Evolutionary conservation across 768 basidiomycete species (phyloP).

Genomic region (Porphyrellus cyaneotinctus): DNA sequence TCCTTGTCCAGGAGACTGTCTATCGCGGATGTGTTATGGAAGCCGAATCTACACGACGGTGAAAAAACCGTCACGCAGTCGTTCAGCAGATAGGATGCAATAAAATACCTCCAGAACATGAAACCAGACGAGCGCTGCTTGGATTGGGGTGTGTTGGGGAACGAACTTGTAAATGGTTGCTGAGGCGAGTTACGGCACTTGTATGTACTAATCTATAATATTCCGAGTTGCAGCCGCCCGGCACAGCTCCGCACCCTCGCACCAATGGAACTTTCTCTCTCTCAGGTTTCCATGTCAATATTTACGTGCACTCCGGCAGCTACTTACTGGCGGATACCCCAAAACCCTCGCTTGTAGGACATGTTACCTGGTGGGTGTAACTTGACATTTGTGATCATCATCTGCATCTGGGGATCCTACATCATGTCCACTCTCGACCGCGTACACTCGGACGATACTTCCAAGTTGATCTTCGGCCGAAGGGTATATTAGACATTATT

Average conservation of each 20-base stretch:
- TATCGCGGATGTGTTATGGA: slow-evolving; percentile 84
- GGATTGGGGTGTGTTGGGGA: slow-evolving; percentile 3
- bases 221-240: no score
- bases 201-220: neutral
- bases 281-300: no score
- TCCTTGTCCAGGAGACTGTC: slow-evolving; percentile 90
- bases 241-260: no score
- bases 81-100: neutral
- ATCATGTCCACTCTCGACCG: neutral
- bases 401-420: slow-evolving; percentile 26
- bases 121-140: slow-evolving; percentile 21
- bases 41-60: slow-evolving; percentile 65
- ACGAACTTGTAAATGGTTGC: slow-evolving; percentile 10
- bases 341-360: no score
- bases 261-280: no score
- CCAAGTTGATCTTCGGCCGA: slow-evolving; percentile 4
- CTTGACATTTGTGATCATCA: no score
- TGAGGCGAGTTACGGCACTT: slow-evolving; percentile 22
- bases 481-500: slow-evolving; percentile 26
- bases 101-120: slow-evolving; percentile 49
- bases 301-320: no score
- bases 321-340: no score
- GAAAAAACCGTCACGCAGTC: slow-evolving; percentile 3
- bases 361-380: no score
- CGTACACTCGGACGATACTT: neutral